Evolutionary conservation across 176 grass and related monocot genomes (phyloP).

Genomic region (Chloris gayana): DNA sequence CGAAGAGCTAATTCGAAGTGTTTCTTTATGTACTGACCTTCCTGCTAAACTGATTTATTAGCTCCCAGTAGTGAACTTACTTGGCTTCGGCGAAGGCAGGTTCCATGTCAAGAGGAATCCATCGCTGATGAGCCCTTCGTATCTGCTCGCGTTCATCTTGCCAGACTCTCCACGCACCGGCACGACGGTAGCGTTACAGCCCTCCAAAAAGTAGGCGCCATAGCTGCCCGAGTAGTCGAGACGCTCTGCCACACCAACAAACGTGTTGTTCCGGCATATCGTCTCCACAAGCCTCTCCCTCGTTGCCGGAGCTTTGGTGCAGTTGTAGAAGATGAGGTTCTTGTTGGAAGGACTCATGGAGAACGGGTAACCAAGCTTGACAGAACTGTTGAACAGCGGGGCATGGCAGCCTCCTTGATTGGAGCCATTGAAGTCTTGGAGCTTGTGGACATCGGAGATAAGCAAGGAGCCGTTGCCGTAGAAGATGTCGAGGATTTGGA

Average conservation of each 20-base stretch:
- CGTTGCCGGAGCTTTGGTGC: rapidly evolving
- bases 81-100: not conserved
- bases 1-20: too few species aligned
- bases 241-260: not conserved
- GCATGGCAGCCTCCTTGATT: rapidly evolving
- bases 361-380: not conserved
- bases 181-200: not conserved
- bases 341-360: not conserved
- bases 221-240: not conserved
- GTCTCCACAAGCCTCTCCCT: not conserved
- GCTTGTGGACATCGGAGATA: conserved; percentile 29
- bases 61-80: not conserved
- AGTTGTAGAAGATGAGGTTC: conserved; percentile 47
- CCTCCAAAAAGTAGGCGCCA: not conserved
- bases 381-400: not conserved
- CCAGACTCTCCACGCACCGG: not conserved
- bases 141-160: not conserved
- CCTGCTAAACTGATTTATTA: not conserved
- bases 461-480: not conserved
- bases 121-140: not conserved
- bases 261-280: not conserved
- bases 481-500: conserved; percentile 33
- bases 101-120: conserved; percentile 42
- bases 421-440: rapidly evolving
- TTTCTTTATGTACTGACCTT: not conserved